Percentiles rank a stretch among this genome's conserved stretches.
Evolutionary conservation across 2,329 filamentous ascomycete species (phyloP).

Genomic region (Fusarium mangiferae): DNA sequence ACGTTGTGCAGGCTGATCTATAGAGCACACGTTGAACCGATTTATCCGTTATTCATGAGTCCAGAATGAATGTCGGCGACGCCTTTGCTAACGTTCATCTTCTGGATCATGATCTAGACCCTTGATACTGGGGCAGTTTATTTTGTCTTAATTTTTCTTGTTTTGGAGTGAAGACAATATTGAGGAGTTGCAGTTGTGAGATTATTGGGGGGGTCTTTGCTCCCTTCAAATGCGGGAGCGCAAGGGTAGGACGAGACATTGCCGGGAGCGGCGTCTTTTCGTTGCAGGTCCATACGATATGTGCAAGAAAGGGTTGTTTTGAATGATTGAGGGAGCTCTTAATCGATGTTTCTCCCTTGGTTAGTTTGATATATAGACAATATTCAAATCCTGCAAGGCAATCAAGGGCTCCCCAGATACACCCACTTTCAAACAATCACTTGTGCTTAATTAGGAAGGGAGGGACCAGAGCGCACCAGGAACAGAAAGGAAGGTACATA

Average conservation of each 20-base stretch:
- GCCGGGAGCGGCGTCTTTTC: constrained; percentile 13
- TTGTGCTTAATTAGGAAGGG: not conserved
- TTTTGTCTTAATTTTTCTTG: not conserved
- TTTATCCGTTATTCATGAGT: constrained; percentile 9
- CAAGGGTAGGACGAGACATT: constrained; percentile 25
- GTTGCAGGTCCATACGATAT: not conserved
- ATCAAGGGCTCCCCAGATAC: not conserved
- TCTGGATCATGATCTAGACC: constrained; percentile 17
- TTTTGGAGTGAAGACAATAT: not conserved
- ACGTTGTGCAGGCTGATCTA: not conserved
- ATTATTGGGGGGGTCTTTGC: constrained; percentile 12
- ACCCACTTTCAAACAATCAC: not conserved
- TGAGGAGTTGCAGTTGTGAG: not conserved
- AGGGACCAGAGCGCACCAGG: not conserved
- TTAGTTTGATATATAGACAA: constrained; percentile 1
- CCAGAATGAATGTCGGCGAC: constrained; percentile 15
- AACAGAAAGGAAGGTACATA: constrained; percentile 4
- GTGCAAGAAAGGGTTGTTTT: not conserved
- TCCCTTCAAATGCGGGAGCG: constrained; percentile 9
- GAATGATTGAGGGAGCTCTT: not conserved
- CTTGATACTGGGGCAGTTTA: not conserved
- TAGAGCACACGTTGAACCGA: not conserved
- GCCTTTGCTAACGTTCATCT: constrained; percentile 13
- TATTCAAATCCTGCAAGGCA: not conserved
- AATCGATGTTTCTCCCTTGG: not conserved